Evolutionary conservation across 177 flowering plant species (phyloP), one percentile per base, ranked within the genome.

Genomic region (Vitis hybrid): DNA sequence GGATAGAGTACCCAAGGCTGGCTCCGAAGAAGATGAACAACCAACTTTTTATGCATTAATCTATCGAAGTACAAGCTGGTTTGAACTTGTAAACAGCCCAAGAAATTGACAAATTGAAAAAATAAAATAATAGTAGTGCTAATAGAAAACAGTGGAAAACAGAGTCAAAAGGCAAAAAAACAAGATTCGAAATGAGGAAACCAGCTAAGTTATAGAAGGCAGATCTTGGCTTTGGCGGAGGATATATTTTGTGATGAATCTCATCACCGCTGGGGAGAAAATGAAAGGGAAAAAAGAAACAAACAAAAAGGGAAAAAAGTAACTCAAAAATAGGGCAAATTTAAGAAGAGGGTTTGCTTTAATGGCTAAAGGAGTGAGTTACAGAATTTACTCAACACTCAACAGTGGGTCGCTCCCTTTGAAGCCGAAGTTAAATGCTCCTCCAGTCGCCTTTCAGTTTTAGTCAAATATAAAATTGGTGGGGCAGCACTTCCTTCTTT

Each of bases 31-130:
- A 48, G 30, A 48, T 54, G 11, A 65, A 59, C 17, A 23, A 59
- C 32, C 7, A n/a, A 57, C 14, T 12, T 51, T 49, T 18, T 56
- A 60, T 19, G 63, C 51, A 63, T 26, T 30, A 69, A 64, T 62
- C 64, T 50, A 2, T 23, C 72, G 10, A 69, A 60, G 60, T 60
- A 52, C 69, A 59, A 69, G 68, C 70, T 69, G 73, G 69, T 23
- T 52, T 65, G 61, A 52, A 64, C 61, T 65, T 4, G 73, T 10
- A 58, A 68, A 69, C 73, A 69, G 26, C 70, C 40, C 40, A 60
- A 56, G 40, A 50, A 48, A 56, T 30, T 67, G 71, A 69, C 60
- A 50, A 34, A 64, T 26, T 68, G 64, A 54, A n/a, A 57, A 59
- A 68, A 40, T 4, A 40, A 40, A 40, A 40, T 40, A 40, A 40